Evolutionary conservation across 306 rosid genomes (phyloP).

Genomic region (Oemleria cerasiformis): DNA sequence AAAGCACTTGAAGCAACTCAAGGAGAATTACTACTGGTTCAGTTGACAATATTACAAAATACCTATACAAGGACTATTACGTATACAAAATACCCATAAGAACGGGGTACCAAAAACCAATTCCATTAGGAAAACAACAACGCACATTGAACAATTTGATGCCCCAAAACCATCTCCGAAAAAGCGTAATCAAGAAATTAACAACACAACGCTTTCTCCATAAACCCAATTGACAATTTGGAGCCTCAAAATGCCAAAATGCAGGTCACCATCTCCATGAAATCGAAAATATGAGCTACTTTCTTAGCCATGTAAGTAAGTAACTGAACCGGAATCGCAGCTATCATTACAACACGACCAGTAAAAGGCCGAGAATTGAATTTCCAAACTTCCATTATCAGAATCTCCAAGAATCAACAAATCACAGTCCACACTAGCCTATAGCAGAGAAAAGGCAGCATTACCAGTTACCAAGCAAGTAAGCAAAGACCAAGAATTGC

Average conservation of each 20-base stretch:
- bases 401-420: not conserved
- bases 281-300: not conserved
- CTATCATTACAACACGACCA: not conserved
- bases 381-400: not conserved
- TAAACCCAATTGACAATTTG: not conserved
- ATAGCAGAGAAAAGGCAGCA: not conserved
- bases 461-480: slow-evolving; percentile 15
- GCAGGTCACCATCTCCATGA: not conserved
- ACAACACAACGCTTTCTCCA: not conserved
- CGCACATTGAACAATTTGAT: not conserved
- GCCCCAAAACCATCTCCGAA: slow-evolving; percentile 2
- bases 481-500: slow-evolving; percentile 14
- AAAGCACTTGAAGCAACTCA: not conserved
- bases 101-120: not conserved
- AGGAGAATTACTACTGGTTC: not conserved
- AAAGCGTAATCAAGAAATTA: not conserved
- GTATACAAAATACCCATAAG: not conserved
- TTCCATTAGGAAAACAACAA: not conserved
- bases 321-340: not conserved
- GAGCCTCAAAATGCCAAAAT: not conserved
- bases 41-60: not conserved
- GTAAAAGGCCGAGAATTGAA: not conserved
- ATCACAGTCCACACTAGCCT: not conserved
- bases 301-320: not conserved
- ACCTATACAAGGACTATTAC: not conserved